Evolutionary conservation across 768 basidiomycete genomes (phyloP), one percentile per base, ranked within the genome.

Genomic region (Psilocybe azurescens): DNA sequence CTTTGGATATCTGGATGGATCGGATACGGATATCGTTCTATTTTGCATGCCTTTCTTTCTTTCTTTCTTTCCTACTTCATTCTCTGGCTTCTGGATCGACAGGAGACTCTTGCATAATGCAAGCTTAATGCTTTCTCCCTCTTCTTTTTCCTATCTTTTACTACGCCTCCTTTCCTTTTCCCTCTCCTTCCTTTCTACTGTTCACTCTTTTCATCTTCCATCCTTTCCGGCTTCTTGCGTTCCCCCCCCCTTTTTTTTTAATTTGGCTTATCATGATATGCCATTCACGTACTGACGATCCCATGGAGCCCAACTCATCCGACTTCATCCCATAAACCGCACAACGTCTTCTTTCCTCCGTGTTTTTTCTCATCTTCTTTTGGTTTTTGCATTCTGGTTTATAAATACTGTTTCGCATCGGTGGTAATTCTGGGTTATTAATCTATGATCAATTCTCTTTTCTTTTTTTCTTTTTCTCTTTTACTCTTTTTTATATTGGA

Each of bases 191-290:
- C 24, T n/a, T 55, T 44, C 38, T 41, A n/a, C 32, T 55, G 7
- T 50, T 65, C 53, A 38, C 10, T 38, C 18, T 39, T 44, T 16
- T 24, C 32, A 30, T 47, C 30, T 39, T 16, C 38, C 1, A 18
- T 28, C 48, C 46, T 16, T n/a, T 33, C 16, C 52, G 5, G 2
- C 52, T 13, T 24, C 24, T 24, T 24, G 24, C 24, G 24, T 46
- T 29, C 48, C 59, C 30, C n/a, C 30, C n/a, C 20, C 44, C 29
- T 16, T 30, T 30, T 3, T 53, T 52, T 53, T 20, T 9, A 53
- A 53, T 38, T 53, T 53, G 32, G 52, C 33, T 53, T 53, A 53
- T 53, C 52, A 38, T 20, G 52, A 53, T 53, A 53, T 53, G 16
- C 39, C 16, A 18, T 56, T 46, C 54, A 56, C 16, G 20, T 56